These are phyloP conservation scores for Millerozyma acaciae DNA, from an alignment of 805 yeast species.

Conservation along the genomic window DNA sequence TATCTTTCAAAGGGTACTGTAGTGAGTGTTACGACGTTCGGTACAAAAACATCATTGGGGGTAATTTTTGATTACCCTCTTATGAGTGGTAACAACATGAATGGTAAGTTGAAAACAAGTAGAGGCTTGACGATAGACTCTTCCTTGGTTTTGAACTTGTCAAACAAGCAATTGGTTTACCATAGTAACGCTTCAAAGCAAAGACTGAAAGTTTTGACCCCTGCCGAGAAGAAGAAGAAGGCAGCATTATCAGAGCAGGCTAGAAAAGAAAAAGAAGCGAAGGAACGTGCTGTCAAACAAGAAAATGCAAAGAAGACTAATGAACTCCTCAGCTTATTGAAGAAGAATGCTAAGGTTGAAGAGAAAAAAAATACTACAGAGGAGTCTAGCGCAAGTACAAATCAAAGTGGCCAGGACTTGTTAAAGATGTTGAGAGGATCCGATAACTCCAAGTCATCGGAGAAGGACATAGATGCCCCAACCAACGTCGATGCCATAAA, in stretches of 20 bases:
- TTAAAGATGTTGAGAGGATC: constrained; percentile 3
- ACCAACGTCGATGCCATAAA: constrained; percentile 31
- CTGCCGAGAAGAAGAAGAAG: constrained; percentile 16
- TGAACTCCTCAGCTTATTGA: constrained; percentile 29
- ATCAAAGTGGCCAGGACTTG: constrained; percentile 3
- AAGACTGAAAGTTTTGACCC: constrained; percentile 19
- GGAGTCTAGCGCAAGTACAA: constrained; percentile 1
- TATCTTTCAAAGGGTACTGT: constrained; percentile 87
- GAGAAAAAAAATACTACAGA: constrained; percentile 5
- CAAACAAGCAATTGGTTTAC: constrained; percentile 69
- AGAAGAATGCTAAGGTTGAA: constrained; percentile 14
- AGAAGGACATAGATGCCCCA: constrained; percentile 13
- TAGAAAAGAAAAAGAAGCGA: constrained; percentile 8
- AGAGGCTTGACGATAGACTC: constrained; percentile 86
- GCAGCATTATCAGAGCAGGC: constrained; percentile 7
- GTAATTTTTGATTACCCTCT: constrained; percentile 81
- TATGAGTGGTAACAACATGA: constrained; percentile 77
- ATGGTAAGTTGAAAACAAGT: constrained; percentile 69
- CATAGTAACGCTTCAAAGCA: constrained; percentile 63
- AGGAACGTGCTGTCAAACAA: constrained; percentile 7
- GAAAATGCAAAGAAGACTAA: constrained; percentile 13
- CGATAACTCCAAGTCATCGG: constrained; percentile 15
- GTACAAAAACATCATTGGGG: constrained; percentile 63
- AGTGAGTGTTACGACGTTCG: constrained; percentile 56
- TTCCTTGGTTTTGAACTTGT: constrained; percentile 72